Evolutionary conservation across 768 basidiomycete genomes (phyloP), one percentile per base, ranked within the genome.

Genomic region (Podaxis sp.): DNA sequence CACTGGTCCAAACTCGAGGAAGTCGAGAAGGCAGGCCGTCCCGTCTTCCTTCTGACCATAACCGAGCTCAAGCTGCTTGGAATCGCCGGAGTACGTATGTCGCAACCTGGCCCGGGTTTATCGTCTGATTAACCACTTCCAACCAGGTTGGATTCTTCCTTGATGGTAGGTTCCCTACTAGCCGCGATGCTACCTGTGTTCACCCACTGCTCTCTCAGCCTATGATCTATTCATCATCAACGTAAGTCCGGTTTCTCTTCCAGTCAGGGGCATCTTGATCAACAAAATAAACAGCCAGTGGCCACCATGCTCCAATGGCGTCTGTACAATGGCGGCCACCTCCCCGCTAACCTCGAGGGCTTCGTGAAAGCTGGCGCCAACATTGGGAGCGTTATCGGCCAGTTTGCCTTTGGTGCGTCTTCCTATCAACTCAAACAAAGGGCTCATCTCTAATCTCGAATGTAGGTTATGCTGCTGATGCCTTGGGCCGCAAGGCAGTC

Each of bases 151-250:
- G 87, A 5, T 88, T 88, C 71, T 88, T 89, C 75, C 74, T 89
- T 36, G 87, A 89, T 69, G 87, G 86, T 86, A 61, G 69, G 25
- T 18, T 28, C 11, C 16, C 54, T 16, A 36, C 9, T 7, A 42
- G 2, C 18, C 56, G 37, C 50, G n/a, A n/a, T 35, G 9, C 53
- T 21, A 9, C 16, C 14, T n/a, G 13, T 47, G 37, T 21, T 47
- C 32, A 50, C 32, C 25, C 28, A 14, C n/a, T 10, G 18, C 53
- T 46, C 16, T 13, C 21, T 62, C 32, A 86, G 87, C 87, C 4
- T 89, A 89, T 64, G 87, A 89, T 67, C 73, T 89, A 4, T 89
- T 88, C 72, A 81, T 88, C 63, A 87, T 89, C 69, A 88, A 88
- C 69, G 85, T 83, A 62, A 50, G 82, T 65, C 2, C 3, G 18